Percentiles rank a stretch among this genome's conserved stretches.
Conservation (phyloP, 2,329 filamentous ascomycete genomes). For the Diaporthe caulivora region DNA sequence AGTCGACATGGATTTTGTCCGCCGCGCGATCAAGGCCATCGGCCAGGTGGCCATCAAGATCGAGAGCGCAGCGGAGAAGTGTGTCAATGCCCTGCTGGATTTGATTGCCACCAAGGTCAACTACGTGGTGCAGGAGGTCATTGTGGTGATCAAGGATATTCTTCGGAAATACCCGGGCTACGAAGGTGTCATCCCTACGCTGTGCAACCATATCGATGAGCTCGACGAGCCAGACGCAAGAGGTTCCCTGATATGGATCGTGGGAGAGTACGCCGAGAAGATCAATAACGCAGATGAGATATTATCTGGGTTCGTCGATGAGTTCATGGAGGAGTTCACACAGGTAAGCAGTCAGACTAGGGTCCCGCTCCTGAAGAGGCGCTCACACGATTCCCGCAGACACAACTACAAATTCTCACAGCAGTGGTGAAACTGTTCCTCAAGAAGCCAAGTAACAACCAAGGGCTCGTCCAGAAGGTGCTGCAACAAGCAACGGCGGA, state of each 20-base stretch:
- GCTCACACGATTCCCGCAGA: conserved; percentile 63
- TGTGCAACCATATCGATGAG: conserved; percentile 97
- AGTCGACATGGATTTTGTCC: conserved; percentile 99
- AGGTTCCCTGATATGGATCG: conserved; percentile 96
- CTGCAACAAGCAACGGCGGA: conserved; percentile 92
- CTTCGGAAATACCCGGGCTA: conserved; percentile 98
- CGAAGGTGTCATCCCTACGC: conserved; percentile 95
- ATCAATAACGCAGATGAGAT: conserved; percentile 99
- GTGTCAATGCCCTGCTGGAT: conserved; percentile 92
- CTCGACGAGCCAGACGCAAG: conserved; percentile 93
- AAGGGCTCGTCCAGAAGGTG: conserved; percentile 93
- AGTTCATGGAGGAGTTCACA: conserved; percentile 95
- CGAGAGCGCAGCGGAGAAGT: conserved; percentile 93
- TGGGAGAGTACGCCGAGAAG: conserved; percentile 99
- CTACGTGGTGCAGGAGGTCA: conserved; percentile 97
- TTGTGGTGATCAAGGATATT: conserved; percentile 99
- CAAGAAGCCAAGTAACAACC: conserved; percentile 93
- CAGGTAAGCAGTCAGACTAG: conserved; percentile 69
- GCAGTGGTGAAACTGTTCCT: conserved; percentile 97
- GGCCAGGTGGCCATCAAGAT: conserved; percentile 99
- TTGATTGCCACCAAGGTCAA: conserved; percentile 98
- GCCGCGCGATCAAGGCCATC: conserved; percentile 93
- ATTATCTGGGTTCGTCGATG: conserved; percentile 88
- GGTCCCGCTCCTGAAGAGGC: background rate
- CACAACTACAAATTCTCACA: conserved; percentile 97